These are phyloP conservation scores for Emmonsiellopsis sp. DNA, from an alignment of 2,329 filamentous ascomycete species.

Conservation along the genomic window DNA sequence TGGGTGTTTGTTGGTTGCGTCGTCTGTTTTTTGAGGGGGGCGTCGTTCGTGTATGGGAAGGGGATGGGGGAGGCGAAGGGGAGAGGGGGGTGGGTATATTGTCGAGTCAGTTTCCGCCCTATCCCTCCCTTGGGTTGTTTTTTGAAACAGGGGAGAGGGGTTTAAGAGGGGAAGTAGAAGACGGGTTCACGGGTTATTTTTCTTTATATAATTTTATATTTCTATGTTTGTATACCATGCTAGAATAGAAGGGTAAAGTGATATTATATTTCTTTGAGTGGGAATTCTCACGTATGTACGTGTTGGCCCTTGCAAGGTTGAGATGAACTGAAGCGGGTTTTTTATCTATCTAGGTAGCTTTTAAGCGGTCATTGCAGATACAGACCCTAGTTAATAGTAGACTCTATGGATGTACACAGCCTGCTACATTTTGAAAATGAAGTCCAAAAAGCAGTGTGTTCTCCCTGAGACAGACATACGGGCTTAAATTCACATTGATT, in stretches of 20 bases:
- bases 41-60: not conserved
- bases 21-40: constrained; percentile 18
- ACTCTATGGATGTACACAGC: not conserved
- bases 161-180: not conserved
- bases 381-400: no score
- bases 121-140: not conserved
- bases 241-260: no score
- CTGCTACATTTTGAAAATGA: not conserved
- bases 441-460: not conserved
- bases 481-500: not conserved
- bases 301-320: no score
- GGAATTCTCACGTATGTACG: no score
- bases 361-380: not conserved
- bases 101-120: no score
- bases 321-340: no score
- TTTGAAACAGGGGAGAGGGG: not conserved
- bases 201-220: not conserved
- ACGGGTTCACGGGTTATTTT: not conserved
- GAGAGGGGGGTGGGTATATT: not conserved
- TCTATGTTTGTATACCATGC: not conserved
- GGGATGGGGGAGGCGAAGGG: not conserved
- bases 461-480: not conserved
- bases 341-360: no score
- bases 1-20: constrained; percentile 34
- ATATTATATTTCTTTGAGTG: not conserved